These are phyloP conservation scores for Quercus wislizeni DNA, from an alignment of 306 rosid genomes.

Conservation along the genomic window DNA sequence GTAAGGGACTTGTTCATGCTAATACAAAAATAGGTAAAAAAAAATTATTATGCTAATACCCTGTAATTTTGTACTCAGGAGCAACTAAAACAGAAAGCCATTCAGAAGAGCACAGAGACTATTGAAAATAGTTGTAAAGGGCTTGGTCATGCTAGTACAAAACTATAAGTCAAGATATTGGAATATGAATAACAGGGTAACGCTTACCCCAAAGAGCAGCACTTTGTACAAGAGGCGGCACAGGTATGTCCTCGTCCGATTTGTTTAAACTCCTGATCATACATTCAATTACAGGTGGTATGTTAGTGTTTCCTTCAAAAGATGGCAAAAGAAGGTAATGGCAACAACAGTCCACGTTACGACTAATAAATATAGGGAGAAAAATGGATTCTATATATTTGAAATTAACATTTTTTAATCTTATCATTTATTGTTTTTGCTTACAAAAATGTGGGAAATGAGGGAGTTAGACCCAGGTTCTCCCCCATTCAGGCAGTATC, in stretches of 20 bases:
- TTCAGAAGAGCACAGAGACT: not conserved
- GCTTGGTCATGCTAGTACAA: not conserved
- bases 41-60: not conserved
- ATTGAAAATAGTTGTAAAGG: not conserved
- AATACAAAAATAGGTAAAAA: not conserved
- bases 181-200: constrained; percentile 9
- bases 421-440: no score
- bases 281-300: not conserved
- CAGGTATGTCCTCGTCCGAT: constrained; percentile 90
- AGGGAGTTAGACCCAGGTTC: no score
- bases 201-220: constrained; percentile 73
- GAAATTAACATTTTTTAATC: no score
- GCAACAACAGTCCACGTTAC: not conserved
- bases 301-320: not conserved
- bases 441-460: no score
- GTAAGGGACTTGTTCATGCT: no score
- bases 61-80: no score
- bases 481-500: no score
- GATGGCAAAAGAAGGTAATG: not conserved
- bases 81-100: not conserved
- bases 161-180: not conserved
- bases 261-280: constrained; percentile 73
- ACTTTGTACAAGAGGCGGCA: constrained; percentile 88
- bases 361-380: no score
- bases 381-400: no score